Evolutionary conservation across 306 rosid genomes (phyloP), one percentile per base, ranked within the genome.

Genomic region (Vigna hirtella): DNA sequence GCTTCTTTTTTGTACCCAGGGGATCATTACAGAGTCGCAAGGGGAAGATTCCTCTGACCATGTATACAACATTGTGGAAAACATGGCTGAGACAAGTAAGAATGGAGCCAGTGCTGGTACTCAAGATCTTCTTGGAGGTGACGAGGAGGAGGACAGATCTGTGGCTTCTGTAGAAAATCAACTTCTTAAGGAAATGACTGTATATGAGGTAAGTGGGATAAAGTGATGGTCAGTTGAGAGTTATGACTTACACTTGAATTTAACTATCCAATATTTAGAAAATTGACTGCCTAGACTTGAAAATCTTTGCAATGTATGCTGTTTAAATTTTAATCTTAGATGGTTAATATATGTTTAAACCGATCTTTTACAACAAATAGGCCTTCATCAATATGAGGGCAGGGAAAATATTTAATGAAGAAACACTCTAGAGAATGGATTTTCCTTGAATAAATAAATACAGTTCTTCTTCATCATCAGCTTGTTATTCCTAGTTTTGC

Each of bases 161-260:
- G 87, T 92, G 70, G 90, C 97, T 63, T 90, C 97, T 11, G 92
- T 88, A 70, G 98, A 95, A 90, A 87, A 87, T 84, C 97, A 95
- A 82, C 85, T 91, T 36, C 89, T 83, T 40, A 92, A 89, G 89
- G 98, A 92, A 86, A 92, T 89, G 93, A 89, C 93, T 38, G 91
- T 94, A n/a, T 92, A 90, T 58, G 97, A 90, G 97, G 98, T 92
- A 81, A 66, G 79, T 77, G 67, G 68, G 77, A 70, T 68, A 59
- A 47, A 28, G 45, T 36, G 11, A 77, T 30, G 76, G 59, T 47
- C 72, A 24, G 40, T 51, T 62, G 69, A 62, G 71, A 17, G 36
- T 17, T 38, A 34, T 76, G 13, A 68, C 36, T 51, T 51, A 10
- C 47, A 30, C 34, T 30, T 30, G 3, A 34, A 7, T 61, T 34